Base-by-base conservation (phyloP, 192 early-diverging fungal genomes). In the Coemansia sp. region DNA sequence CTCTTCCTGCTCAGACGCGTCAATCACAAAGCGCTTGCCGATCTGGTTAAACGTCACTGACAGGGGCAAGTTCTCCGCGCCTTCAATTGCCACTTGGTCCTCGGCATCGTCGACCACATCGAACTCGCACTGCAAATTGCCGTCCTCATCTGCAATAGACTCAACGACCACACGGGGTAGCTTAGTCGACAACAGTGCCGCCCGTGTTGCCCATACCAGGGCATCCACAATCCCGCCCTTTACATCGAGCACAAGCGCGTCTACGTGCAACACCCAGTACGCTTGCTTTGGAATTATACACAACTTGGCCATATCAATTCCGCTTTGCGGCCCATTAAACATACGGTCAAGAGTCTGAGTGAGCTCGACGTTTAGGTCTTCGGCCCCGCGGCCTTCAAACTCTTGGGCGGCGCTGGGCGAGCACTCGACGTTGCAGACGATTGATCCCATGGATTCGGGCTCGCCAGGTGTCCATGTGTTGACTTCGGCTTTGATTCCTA, bases 401-500 rank as follows among this genome's bases (percentile, higher is more conserved):
- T 91, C 86, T 64, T 89, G 89, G 19, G 90, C 87, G 2, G 91
- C 90, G 56, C 88, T 92, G 38, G 92, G 92, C 14, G 92, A 89
- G 77, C 94, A 99, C 68, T 98, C 97, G 1, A 98, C 94, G 62
- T 87, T 89, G 82, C 93, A 95, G 11, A 90, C 71, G 23, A 99
- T 84, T 2, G 83, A 66, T 8, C 88, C 88, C 44, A 64, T 59
- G 51, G 87, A 83, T 46, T 75, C 86, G 21, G 83, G 83, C 60
- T 87, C 88, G 46, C 78, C 83, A 7, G 78, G 83, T 8, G 87
- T 70, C 52, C 85, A 78, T 11, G 84, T 77, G 59, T 84, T 86
- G 42, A 98, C 88, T 63, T 95, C 93, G 10, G 92, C 93, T 71
- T 97, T 99, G 64, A 99, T 86, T 15, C 97, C 95, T 21, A 97